Base-by-base conservation (phyloP, 2,329 filamentous ascomycete genomes). In the Blastomyces gilchristii region DNA sequence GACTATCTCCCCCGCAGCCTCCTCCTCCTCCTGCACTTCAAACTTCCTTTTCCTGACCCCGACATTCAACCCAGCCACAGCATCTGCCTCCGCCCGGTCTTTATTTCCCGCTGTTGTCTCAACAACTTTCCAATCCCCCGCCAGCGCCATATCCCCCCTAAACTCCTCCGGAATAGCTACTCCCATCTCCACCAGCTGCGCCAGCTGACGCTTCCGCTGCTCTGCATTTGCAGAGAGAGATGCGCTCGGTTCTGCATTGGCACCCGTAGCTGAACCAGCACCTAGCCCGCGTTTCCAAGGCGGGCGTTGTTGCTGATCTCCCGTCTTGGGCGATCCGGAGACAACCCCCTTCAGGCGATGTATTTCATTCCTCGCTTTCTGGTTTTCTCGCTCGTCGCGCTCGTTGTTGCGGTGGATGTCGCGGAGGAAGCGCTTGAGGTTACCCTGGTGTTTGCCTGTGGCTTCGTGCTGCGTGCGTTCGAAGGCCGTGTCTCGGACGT, bases 401-500 rank as follows among this genome's bases (percentile, higher is more conserved):
- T 96, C 91, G 74, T 95, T 89, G 63, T 83, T 85, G 68, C 89
- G 89, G 78, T 97, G 92, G 8, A 99, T 83, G 65, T 95, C 89
- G 67, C 92, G 88, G 9, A 99, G 82, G 68, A 92, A 94, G 61
- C 93, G 90, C 77, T 96, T 95, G 65, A 97, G 85, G 67, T 84
- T 87, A 71, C 85, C 84, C 78, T 96, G 91, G 75, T 97, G 92
- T 74, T 87, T 91, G 16, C 80, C 87, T 0, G 90, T 96, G 34
- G 89, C 85, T 76, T 97, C 92, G 77, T 97, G 92, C 76, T 97
- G 93, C 67, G 86, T 83, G 69, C 87, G 88, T 75, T 96, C 92
- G 75, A 97, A 85, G 69, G 90, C 87, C 28, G 92, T 97, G 80
- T 99, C 94, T 77, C 90, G 89, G 59, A 99, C 89, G 76, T 87